Base-by-base conservation (phyloP, 331 rosid genomes). In the Prunus yedoensis region DNA sequence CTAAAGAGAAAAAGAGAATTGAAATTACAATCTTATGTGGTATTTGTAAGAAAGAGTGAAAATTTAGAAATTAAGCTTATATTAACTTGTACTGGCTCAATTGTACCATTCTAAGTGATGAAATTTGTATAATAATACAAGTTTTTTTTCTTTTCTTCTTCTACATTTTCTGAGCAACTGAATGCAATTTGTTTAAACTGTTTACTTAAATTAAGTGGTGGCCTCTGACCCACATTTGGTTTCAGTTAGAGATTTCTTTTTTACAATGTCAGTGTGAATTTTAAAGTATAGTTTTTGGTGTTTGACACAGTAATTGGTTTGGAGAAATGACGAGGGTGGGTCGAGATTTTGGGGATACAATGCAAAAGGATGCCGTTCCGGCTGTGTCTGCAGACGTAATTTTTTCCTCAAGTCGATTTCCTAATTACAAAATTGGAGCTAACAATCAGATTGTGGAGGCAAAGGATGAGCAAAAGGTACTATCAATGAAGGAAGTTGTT, bases 401-500 rank as follows among this genome's bases (percentile, higher is more conserved):
- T 51, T 91, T 91, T 80, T 85, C 89, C 54, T 88, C 98, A 16
- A 88, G 86, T 74, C 96, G 91, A 67, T 93, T 93, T 89, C 97
- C 98, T 1, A 88, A 80, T 85, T 93, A 91, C 83, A 93, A 81
- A 81, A 78, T 93, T 57, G 97, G 98, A 51, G 80, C 88, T 72
- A 89, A 91, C 84, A 87, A 87, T 87, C 98, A 91, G 91, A 86
- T 89, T 70, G 65, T 88, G 81, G 97, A 88, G 85, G 75, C 85
- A 6, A 89, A 88, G 85, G 87, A 88, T 83, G 97, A 89, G 61
- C 87, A 87, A 1, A 91, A 77, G 82, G 85, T 88, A 56, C 66
- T 84, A 62, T 84, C 98, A 13, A 91, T 91, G 98, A 93, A 91
- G 88, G 96, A 93, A 86, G 93, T 88, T 70, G 93, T 93, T 70